Base-by-base conservation (phyloP, 192 early-diverging fungal species). In the Phycomyces blakesleeanus region DNA sequence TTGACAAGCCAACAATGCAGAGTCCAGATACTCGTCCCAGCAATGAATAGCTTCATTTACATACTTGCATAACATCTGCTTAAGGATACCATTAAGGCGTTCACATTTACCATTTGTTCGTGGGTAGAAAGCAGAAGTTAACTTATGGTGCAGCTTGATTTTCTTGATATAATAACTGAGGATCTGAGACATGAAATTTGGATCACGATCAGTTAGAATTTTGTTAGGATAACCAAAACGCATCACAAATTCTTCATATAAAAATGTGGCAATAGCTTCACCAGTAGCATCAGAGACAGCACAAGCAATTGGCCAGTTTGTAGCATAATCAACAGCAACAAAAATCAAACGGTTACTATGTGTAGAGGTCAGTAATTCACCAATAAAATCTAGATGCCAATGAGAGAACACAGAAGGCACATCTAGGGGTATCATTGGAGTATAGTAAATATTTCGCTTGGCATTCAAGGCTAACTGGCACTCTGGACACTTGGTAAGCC, bases 161-260 rank as follows among this genome's bases (percentile, higher is more conserved):
- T 42, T 49, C 0, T 21, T 26, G 8, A 58, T 16, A 21, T 69
- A 69, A 4, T 57, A 40, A 41, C 25, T 16, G 1, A 69, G 9
- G 0, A 62, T 59, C 1, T 61, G 55, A 5, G 67, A 61, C 16
- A 62, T 55, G 22, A 75, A 75, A 16, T 69, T 61, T 0, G 63
- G 21, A 21, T 64, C 64, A 39, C 61, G 8, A 42, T 75, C 64
- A 0, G 67, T 63, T 0, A 74, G 7, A 1, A 75, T 69, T 22
- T 61, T 41, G 3, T 55, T 11, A 41, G 67, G 63, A 2, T 49
- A 59, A 15, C 70, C 64, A 55, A 63, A 64, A n/a, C 61, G 53
- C 12, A 61, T 51, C 11, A 66, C 51, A 0, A 70, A 44, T 60
- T 75, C 61, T 51, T 75, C 65, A 39, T 70, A 67, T 0, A 75